A percentile compares a stretch with the other conserved stretches of the same genome.
Evolutionary conservation across 1,139 yeast genomes (phyloP).

Genomic region (Pichia sp.): DNA sequence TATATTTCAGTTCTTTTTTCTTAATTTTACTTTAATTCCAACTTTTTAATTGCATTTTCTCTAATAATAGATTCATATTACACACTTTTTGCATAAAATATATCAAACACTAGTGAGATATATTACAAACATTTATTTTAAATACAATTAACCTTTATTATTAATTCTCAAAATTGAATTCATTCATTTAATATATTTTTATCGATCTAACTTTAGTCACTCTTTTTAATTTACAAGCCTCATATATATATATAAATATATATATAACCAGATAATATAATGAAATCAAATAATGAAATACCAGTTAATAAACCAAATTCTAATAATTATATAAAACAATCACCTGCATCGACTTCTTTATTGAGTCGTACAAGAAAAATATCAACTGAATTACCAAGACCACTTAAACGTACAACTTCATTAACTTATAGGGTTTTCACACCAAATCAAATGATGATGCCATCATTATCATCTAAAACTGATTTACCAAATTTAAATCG

Average conservation of each 20-base stretch:
- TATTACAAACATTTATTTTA: not conserved
- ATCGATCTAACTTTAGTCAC: constrained; percentile 8
- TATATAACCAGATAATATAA: not conserved
- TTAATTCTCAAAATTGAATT: not conserved
- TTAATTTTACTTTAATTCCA: no score
- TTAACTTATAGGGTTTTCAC: constrained; percentile 21
- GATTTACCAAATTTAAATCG: not conserved
- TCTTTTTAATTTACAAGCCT: not conserved
- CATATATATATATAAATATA: no score
- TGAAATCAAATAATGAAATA: not conserved
- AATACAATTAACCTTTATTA: no score
- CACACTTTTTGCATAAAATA: not conserved
- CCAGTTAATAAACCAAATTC: not conserved
- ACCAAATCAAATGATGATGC: constrained; percentile 15
- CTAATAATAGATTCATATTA: not conserved
- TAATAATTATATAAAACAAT: not conserved
- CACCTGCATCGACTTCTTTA: constrained; percentile 7
- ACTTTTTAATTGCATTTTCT: not conserved
- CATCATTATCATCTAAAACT: not conserved
- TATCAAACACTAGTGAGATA: not conserved
- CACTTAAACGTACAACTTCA: constrained; percentile 26
- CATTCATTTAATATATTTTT: not conserved
- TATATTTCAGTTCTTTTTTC: not conserved
- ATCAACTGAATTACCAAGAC: constrained; percentile 20
- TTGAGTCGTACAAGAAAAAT: constrained; percentile 16